Percentiles rank a stretch among this genome's conserved stretches.
Evolutionary conservation across 2,329 filamentous ascomycete genomes (phyloP).

Genomic region (Fusarium nygamai): DNA sequence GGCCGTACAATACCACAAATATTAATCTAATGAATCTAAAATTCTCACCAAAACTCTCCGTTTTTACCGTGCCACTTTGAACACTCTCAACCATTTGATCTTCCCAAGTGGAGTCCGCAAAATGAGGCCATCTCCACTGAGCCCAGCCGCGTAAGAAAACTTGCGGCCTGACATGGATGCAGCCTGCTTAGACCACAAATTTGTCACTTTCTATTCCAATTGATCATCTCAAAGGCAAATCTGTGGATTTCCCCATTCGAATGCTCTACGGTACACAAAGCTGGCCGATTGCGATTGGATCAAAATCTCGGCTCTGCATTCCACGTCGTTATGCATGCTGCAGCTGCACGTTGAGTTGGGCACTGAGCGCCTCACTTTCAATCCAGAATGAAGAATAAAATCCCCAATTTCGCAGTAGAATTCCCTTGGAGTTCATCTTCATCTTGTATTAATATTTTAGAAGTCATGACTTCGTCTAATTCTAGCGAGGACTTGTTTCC

Average conservation of each 20-base stretch:
- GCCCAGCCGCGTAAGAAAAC: constrained; percentile 12
- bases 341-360: background rate
- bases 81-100: background rate
- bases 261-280: background rate
- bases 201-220: background rate
- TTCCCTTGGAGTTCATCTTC: accelerated
- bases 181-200: background rate
- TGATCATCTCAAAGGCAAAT: accelerated
- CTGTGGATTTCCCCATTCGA: background rate
- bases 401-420: accelerated
- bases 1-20: background rate
- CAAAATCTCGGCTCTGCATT: background rate
- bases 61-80: too few relatives aligned
- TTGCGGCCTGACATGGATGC: constrained; percentile 4
- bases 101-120: background rate
- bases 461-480: constrained; percentile 21
- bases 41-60: accelerated
- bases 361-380: constrained; percentile 1
- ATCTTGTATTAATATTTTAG: background rate
- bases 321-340: constrained; percentile 20
- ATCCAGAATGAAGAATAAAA: background rate
- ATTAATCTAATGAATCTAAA: background rate
- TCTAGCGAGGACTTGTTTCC: constrained; percentile 26
- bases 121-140: constrained; percentile 28
- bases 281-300: constrained; percentile 1